A percentile compares a stretch with the other conserved stretches of the same genome.
Conservation (phyloP, 768 basidiomycete species). For the Russula sp. region DNA sequence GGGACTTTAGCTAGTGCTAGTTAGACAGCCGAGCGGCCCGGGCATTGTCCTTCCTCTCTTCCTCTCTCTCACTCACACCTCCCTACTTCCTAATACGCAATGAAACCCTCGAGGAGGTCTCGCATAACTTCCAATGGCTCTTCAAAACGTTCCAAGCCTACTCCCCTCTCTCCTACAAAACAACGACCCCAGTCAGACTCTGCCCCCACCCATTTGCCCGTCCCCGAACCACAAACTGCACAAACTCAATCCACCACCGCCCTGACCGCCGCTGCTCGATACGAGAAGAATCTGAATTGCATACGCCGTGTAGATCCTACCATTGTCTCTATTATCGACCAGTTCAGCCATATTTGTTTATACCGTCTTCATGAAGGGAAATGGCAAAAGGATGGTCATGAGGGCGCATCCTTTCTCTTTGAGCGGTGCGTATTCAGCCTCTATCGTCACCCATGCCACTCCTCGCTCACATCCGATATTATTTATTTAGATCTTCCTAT, state of each 20-base stretch:
- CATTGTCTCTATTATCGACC: conserved; percentile 78
- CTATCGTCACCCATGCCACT: not conserved
- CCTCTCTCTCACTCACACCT: not conserved
- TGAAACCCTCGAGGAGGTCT: conserved; percentile 26
- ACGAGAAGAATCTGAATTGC: conserved; percentile 77
- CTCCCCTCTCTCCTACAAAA: conserved; percentile 23
- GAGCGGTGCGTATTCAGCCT: conserved; percentile 57
- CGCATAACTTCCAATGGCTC: conserved; percentile 24
- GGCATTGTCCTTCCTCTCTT: not conserved
- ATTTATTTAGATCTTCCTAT: conserved; percentile 55
- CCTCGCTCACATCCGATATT: conserved; percentile 16
- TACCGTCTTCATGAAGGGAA: conserved; percentile 70
- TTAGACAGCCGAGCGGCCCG: conserved; percentile 15
- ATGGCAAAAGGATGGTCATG: conserved; percentile 81
- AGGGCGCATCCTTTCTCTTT: conserved; percentile 88
- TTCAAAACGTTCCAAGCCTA: conserved; percentile 22
- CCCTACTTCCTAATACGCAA: conserved; percentile 5
- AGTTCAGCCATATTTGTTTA: conserved; percentile 83
- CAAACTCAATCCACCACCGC: conserved; percentile 35
- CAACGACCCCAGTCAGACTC: conserved; percentile 12
- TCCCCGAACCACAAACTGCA: conserved; percentile 9
- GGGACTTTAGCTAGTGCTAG: not conserved
- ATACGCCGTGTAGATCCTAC: conserved; percentile 75
- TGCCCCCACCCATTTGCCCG: conserved; percentile 5
- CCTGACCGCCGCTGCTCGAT: conserved; percentile 57